These are phyloP conservation scores for Neurospora discreta DNA, from an alignment of 495 filamentous ascomycete species.

Conservation along the genomic window DNA sequence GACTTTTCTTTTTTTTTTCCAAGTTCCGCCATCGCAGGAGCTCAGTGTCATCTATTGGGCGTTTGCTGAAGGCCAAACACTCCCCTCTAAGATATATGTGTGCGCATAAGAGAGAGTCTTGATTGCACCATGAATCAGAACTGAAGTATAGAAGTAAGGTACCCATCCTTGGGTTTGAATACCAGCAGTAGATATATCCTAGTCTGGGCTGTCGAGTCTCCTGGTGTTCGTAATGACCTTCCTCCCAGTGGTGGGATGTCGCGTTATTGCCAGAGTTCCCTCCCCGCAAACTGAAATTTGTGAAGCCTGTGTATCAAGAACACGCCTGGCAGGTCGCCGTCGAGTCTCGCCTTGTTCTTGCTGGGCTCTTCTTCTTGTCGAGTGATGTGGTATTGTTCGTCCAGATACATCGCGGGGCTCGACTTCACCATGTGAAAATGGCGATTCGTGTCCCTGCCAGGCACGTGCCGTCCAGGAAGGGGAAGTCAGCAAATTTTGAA, in stretches of 20 bases:
- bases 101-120: not conserved
- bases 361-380: not conserved
- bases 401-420: not conserved
- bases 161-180: not conserved
- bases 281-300: not conserved
- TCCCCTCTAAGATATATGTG: too few relatives aligned
- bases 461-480: not conserved
- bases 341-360: not conserved
- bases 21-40: not conserved
- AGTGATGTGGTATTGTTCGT: not conserved
- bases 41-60: not conserved
- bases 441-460: not conserved
- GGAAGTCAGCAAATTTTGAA: not conserved
- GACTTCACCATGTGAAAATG: not conserved
- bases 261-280: not conserved
- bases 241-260: not conserved
- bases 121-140: not conserved
- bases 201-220: not conserved
- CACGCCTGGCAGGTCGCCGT: not conserved
- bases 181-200: not conserved
- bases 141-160: not conserved
- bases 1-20: not conserved
- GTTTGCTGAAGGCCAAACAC: too few relatives aligned
- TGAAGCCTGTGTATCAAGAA: not conserved
- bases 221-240: not conserved